Evolutionary conservation across 805 yeast genomes (phyloP).

Genomic region (Cyberlindnera galapagoensis): DNA sequence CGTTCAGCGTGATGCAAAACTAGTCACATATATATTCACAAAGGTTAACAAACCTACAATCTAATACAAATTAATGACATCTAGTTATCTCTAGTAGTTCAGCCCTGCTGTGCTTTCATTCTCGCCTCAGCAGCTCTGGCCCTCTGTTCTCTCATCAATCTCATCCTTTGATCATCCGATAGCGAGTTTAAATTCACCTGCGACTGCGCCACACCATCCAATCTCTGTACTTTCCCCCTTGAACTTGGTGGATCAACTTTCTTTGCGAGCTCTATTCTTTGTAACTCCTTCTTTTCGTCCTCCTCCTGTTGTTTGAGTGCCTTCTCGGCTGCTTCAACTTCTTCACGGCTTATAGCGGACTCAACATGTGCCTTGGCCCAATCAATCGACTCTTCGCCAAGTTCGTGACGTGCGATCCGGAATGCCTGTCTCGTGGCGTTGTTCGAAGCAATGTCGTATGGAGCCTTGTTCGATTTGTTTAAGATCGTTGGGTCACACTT

Average conservation of each 20-base stretch:
- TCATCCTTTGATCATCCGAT: conserved; percentile 65
- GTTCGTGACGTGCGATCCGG: conserved; percentile 55
- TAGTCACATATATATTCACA: conserved; percentile 36
- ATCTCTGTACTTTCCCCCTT: conserved; percentile 27
- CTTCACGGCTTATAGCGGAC: conserved; percentile 48
- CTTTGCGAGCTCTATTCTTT: conserved; percentile 40
- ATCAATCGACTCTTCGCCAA: conserved; percentile 66
- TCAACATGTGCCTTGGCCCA: conserved; percentile 70
- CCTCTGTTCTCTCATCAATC: conserved; percentile 86
- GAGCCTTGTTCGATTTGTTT: conserved; percentile 51
- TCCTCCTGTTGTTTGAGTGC: conserved; percentile 32
- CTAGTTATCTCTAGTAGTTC: not conserved
- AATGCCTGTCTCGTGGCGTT: conserved; percentile 45
- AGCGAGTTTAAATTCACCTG: conserved; percentile 52
- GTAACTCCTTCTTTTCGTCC: conserved; percentile 32
- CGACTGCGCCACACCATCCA: conserved; percentile 24
- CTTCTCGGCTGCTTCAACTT: conserved; percentile 37
- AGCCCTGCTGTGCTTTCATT: conserved; percentile 29
- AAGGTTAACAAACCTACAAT: conserved; percentile 27
- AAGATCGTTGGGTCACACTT: conserved; percentile 63
- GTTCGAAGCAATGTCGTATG: conserved; percentile 59
- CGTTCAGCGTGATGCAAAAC: conserved; percentile 18
- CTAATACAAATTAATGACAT: conserved; percentile 6
- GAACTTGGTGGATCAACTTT: conserved; percentile 22
- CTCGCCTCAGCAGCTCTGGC: conserved; percentile 97